Evolutionary conservation across 2,329 filamentous ascomycete genomes (phyloP), one percentile per base, ranked within the genome.

Genomic region (Anthostomella pinea): DNA sequence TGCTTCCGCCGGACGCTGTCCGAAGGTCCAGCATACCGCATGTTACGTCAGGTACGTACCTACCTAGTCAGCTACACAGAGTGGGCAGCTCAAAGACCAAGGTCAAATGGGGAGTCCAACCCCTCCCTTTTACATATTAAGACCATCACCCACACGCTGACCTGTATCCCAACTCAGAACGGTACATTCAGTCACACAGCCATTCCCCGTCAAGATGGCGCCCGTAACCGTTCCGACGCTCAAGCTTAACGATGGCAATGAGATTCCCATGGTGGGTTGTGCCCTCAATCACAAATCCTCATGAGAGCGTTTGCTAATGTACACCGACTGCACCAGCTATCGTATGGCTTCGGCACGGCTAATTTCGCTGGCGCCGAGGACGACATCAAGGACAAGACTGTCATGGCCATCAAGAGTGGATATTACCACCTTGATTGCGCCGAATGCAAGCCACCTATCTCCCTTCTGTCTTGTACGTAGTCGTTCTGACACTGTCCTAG

Each of bases 341-440:
- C 71, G 24, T 87, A 84, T 52, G 84, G 84, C 16, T 75, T 83
- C 8, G 83, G 84, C 29, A 86, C 83, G 1, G 81, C 82, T 26
- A 64, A 67, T 18, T 82, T 70, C 65, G 85, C 76, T 57, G 75
- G 70, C 36, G 64, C 81, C 25, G 80, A 87, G 49, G 63, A 78
- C 38, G 66, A 69, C 8, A 61, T 72, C 34, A 54, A 72, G 32
- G 60, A 68, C 19, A 49, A 62, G 35, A 68, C 69, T 34, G 75
- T 81, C 39, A 69, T 64, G 39, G 83, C 85, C 22, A 81, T 87
- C 48, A 70, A 75, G 29, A 58, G 76, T 6, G 83, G 82, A 23
- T 88, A 80, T 57, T 70, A 71, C 36, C 83, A 87, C 53, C 70
- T 88, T 3, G 85, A 89, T 59, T 77, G 83, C 30, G 85, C 85